These are phyloP conservation scores for Fraxinus anomala DNA, from an alignment of 257 asterid genomes.

Conservation along the genomic window DNA sequence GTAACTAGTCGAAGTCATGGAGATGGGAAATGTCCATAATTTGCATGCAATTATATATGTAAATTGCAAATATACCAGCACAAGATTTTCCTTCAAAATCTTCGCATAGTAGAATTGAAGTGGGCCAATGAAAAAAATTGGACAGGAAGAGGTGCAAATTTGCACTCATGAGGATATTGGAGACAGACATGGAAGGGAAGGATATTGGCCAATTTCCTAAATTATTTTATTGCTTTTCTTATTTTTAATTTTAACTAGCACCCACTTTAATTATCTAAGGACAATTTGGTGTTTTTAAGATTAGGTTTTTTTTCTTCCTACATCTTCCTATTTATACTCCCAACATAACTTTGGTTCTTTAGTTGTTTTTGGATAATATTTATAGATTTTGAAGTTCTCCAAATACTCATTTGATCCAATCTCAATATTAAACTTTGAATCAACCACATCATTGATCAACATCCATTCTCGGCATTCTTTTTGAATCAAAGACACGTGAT, in stretches of 20 bases:
- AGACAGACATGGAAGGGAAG: not conserved
- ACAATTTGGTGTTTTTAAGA: not conserved
- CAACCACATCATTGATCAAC: no score
- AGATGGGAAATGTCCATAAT: not conserved
- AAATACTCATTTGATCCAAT: no score
- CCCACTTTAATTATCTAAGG: not conserved
- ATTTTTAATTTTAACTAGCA: no score
- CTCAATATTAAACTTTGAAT: no score
- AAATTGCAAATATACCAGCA: not conserved
- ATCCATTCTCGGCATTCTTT: no score
- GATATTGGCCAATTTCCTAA: not conserved
- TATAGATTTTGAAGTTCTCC: no score
- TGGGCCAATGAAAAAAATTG: not conserved
- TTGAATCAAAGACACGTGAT: no score
- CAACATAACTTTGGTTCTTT: no score
- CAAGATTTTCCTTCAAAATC: not conserved
- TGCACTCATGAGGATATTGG: not conserved
- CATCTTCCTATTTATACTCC: no score
- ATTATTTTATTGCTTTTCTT: not conserved
- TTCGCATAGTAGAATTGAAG: not conserved
- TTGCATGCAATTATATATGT: not conserved
- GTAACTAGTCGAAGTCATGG: not conserved
- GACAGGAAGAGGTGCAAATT: not conserved
- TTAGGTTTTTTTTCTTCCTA: no score
- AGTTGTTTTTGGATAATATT: no score